Conservation (phyloP, 1,284 basidiomycete species). For the Tilletiopsis washingtonensis region DNA sequence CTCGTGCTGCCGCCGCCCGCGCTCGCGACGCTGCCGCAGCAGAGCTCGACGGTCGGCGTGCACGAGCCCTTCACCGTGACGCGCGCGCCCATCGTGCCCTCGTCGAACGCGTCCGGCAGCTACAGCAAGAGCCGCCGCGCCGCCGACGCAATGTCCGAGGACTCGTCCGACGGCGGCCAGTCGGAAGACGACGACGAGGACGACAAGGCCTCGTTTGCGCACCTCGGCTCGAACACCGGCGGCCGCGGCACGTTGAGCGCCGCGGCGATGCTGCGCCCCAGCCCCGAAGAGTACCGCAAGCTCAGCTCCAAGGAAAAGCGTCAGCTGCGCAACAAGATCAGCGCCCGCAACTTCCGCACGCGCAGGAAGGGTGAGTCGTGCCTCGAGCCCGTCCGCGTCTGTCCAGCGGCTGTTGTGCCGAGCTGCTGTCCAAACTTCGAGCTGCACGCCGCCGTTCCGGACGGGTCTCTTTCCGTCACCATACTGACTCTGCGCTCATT, state of each 20-base stretch:
- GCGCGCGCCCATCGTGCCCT: slow-evolving; percentile 11
- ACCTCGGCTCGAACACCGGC: neutral
- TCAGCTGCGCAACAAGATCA: slow-evolving; percentile 92
- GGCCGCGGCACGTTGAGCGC: neutral
- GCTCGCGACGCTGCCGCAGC: no score
- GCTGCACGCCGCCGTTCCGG: no score
- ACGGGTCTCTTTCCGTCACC: no score
- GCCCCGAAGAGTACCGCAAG: slow-evolving; percentile 79
- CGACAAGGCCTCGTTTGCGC: slow-evolving; percentile 1
- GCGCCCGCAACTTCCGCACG: slow-evolving; percentile 86
- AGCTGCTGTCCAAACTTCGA: no score
- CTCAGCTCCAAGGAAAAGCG: slow-evolving; percentile 92
- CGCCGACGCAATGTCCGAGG: slow-evolving; percentile 6
- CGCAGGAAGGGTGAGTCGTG: no score
- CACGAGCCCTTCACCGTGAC: slow-evolving; percentile 5
- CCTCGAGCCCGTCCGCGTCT: no score
- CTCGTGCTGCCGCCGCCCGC: slow-evolving; percentile 10
- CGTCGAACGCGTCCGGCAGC: slow-evolving; percentile 2
- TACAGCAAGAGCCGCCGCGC: neutral
- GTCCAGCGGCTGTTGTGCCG: neutral
- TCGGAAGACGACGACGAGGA: slow-evolving; percentile 22
- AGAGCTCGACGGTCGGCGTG: neutral
- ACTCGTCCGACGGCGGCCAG: slow-evolving; percentile 15
- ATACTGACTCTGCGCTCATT: no score
- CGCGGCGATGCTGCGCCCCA: slow-evolving; percentile 9